A percentile compares a stretch with the other conserved stretches of the same genome.
These are phyloP conservation scores for Debaryomycetaceae sp. DNA, from an alignment of 1,139 yeast species.

Conservation along the genomic window DNA sequence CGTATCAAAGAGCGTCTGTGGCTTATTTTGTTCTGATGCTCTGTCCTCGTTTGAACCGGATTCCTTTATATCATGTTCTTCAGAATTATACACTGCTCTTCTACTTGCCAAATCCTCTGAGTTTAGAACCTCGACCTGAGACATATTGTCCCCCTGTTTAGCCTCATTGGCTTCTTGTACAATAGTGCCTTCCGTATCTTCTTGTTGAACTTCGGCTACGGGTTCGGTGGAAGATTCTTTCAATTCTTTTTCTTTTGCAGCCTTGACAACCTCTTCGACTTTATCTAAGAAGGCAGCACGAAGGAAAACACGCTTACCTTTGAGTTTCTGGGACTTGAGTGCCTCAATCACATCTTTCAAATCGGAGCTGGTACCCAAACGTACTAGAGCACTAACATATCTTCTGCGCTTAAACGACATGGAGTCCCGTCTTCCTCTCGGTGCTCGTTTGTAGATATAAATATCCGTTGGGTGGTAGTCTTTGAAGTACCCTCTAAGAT, in stretches of 20 bases:
- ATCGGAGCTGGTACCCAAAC: conserved; percentile 40
- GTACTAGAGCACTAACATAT: conserved; percentile 52
- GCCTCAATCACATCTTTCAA: conserved; percentile 43
- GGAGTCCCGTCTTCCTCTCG: conserved; percentile 6
- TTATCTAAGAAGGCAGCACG: conserved; percentile 40
- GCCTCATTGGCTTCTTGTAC: neutral
- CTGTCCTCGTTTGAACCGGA: neutral
- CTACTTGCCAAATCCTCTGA: neutral
- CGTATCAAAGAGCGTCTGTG: neutral
- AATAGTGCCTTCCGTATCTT: neutral
- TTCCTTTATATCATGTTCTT: neutral
- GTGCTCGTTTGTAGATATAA: conserved; percentile 38
- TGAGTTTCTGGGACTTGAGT: conserved; percentile 21
- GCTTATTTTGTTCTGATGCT: neutral
- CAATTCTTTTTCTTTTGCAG: conserved; percentile 14
- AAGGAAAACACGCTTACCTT: conserved; percentile 32
- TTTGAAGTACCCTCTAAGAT: conserved; percentile 39
- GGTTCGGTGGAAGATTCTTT: neutral
- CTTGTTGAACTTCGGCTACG: neutral
- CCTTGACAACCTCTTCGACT: conserved; percentile 38
- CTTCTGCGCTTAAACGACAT: conserved; percentile 10
- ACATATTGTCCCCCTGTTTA: neutral
- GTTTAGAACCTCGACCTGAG: neutral
- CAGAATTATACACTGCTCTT: neutral
- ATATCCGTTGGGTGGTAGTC: conserved; percentile 46